These are phyloP conservation scores for Periconia sp. DNA, from an alignment of 2,329 filamentous ascomycete genomes.

Conservation along the genomic window DNA sequence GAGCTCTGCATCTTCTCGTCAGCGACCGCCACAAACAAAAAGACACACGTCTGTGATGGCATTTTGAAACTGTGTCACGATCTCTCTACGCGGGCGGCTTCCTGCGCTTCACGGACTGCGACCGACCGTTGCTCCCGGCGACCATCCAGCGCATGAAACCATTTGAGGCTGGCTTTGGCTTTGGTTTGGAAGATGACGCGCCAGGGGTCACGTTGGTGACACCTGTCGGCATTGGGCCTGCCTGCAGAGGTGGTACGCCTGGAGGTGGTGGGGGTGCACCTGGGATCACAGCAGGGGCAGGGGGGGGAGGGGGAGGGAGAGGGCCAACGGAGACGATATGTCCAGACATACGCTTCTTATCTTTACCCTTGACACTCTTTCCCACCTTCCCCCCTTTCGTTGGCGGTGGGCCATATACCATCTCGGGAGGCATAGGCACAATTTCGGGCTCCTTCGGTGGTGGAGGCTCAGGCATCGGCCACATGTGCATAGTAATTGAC, in stretches of 20 bases:
- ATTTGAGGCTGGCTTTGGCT: background rate
- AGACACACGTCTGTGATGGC: conserved; percentile 7
- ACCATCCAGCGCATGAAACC: conserved; percentile 14
- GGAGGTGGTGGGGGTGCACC: conserved; percentile 13
- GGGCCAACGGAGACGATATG: conserved; percentile 2
- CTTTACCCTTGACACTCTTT: conserved; percentile 4
- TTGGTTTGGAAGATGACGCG: background rate
- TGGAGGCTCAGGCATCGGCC: conserved; percentile 43
- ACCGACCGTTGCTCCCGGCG: conserved; percentile 6
- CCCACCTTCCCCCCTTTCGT: background rate
- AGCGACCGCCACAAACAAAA: conserved; percentile 8
- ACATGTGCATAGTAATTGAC: conserved; percentile 50
- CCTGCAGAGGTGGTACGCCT: background rate
- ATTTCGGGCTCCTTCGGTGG: conserved; percentile 4
- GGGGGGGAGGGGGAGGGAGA: no score
- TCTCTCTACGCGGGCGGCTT: conserved; percentile 5
- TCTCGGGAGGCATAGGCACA: conserved; percentile 3
- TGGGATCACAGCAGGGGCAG: conserved; percentile 5
- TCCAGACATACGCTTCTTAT: conserved; percentile 12
- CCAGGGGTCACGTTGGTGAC: conserved; percentile 3
- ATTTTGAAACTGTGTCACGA: background rate
- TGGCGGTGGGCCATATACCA: conserved; percentile 1
- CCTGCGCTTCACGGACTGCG: conserved; percentile 5
- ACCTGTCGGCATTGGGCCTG: background rate
- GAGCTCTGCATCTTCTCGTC: conserved; percentile 9